Conservation (phyloP, 2,329 filamentous ascomycete species). For the Lecanicillium sp. region DNA sequence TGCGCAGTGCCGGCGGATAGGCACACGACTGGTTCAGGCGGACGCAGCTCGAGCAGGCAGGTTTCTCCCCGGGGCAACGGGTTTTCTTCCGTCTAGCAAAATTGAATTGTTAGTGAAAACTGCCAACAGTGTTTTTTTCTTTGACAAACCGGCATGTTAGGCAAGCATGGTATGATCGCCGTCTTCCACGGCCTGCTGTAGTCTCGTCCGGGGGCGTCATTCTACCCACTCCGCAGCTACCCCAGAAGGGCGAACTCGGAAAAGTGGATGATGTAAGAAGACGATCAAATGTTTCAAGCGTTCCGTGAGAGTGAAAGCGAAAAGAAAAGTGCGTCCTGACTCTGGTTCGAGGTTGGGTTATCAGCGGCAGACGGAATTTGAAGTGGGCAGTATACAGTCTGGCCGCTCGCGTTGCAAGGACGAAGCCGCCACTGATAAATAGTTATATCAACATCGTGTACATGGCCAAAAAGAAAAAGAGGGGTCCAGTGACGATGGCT, state of each 20-base stretch:
- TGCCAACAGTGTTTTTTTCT: neutral
- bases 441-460: slow-evolving; percentile 6
- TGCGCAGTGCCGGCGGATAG: slow-evolving; percentile 34
- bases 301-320: no score
- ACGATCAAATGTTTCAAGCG: no score
- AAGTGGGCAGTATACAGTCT: neutral
- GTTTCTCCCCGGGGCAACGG: slow-evolving; percentile 46
- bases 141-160: slow-evolving; percentile 41
- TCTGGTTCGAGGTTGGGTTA: no score
- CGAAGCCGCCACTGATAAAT: slow-evolving; percentile 10
- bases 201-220: slow-evolving; percentile 30
- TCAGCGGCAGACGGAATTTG: no score
- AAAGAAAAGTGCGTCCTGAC: no score
- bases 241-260: no score
- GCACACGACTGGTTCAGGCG: slow-evolving; percentile 42
- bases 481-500: slow-evolving; percentile 11
- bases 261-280: neutral
- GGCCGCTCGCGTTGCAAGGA: no score
- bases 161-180: slow-evolving; percentile 37
- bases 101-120: neutral
- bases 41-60: slow-evolving; percentile 44
- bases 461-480: slow-evolving; percentile 3
- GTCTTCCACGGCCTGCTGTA: slow-evolving; percentile 27
- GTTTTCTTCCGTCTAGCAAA: slow-evolving; percentile 35
- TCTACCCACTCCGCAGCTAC: neutral